Evolutionary conservation across 495 filamentous ascomycete genomes (phyloP), one percentile per base, ranked within the genome.

Genomic region (Endocarpon pusillum): DNA sequence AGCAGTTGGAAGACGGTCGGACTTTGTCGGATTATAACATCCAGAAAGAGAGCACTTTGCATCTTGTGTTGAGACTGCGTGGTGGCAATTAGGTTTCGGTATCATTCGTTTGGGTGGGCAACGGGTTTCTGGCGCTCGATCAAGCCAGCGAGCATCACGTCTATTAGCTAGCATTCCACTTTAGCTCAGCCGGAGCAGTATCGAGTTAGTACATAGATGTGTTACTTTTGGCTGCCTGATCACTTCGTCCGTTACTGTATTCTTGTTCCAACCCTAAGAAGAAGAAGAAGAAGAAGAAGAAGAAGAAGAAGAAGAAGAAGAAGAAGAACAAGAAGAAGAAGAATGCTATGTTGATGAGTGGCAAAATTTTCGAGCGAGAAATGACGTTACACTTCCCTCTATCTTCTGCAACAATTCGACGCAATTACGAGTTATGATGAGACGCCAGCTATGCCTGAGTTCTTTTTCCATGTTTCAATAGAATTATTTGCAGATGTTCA

Each of bases 191-290:
- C n/a, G n/a, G n/a, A n/a, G n/a, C n/a, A n/a, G n/a, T n/a, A n/a
- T n/a, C n/a, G n/a, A n/a, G n/a, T n/a, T n/a, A n/a, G n/a, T n/a
- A n/a, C n/a, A n/a, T n/a, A n/a, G n/a, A n/a, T n/a, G n/a, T n/a
- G n/a, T n/a, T n/a, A n/a, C n/a, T n/a, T n/a, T n/a, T n/a, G n/a
- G n/a, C n/a, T n/a, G n/a, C n/a, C n/a, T n/a, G n/a, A n/a, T n/a
- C n/a, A n/a, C n/a, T n/a, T n/a, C n/a, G n/a, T n/a, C n/a, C n/a
- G n/a, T n/a, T n/a, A n/a, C n/a, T n/a, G n/a, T n/a, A n/a, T n/a
- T n/a, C n/a, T 85, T 55, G 91, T 96, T 47, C 89, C 89, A 33
- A 97, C 69, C 55, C 96, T 91, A 21, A 97, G 76, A 55, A 49
- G 42, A n/a, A n/a, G n/a, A n/a, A n/a, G n/a, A n/a, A n/a, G n/a